These are phyloP conservation scores for Cymodocea nodosa DNA, from an alignment of 116 monocot genomes.

Conservation along the genomic window DNA sequence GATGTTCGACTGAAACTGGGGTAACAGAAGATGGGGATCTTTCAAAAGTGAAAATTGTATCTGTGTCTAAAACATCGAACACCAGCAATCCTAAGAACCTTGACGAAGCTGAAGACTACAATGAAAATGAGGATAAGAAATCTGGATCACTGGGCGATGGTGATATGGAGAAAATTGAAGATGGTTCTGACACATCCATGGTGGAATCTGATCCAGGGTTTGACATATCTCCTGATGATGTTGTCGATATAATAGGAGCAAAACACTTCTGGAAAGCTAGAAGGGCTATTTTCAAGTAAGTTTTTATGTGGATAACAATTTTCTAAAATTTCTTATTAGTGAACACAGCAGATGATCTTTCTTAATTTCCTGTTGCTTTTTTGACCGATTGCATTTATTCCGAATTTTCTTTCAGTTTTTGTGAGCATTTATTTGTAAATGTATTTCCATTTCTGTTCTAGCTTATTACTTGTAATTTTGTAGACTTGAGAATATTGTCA, in stretches of 20 bases:
- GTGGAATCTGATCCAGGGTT: constrained; percentile 26
- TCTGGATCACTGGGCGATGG: constrained; percentile 12
- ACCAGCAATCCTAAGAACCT: constrained; percentile 4
- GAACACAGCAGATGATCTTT: too few relatives aligned
- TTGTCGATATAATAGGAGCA: constrained; percentile 67
- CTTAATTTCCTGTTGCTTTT: too few relatives aligned
- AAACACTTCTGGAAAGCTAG: constrained; percentile 96
- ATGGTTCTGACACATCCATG: constrained; percentile 28
- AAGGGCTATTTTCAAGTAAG: constrained; percentile 83
- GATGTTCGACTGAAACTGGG: neutral
- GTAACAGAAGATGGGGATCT: constrained; percentile 3
- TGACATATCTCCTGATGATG: constrained; percentile 69
- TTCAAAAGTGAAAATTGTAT: constrained; percentile 3
- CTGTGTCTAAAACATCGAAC: constrained; percentile 8
- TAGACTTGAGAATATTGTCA: too few relatives aligned
- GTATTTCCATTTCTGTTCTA: too few relatives aligned
- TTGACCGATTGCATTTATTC: too few relatives aligned
- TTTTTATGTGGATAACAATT: neutral
- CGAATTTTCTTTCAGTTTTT: too few relatives aligned
- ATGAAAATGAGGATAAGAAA: constrained; percentile 14
- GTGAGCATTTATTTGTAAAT: too few relatives aligned
- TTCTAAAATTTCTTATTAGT: too few relatives aligned
- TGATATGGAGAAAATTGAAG: constrained; percentile 16
- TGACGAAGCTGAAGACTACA: constrained; percentile 4
- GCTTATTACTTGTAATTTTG: too few relatives aligned